Base-by-base conservation (phyloP, 495 filamentous ascomycete species). In the Haplographium delicatum region DNA sequence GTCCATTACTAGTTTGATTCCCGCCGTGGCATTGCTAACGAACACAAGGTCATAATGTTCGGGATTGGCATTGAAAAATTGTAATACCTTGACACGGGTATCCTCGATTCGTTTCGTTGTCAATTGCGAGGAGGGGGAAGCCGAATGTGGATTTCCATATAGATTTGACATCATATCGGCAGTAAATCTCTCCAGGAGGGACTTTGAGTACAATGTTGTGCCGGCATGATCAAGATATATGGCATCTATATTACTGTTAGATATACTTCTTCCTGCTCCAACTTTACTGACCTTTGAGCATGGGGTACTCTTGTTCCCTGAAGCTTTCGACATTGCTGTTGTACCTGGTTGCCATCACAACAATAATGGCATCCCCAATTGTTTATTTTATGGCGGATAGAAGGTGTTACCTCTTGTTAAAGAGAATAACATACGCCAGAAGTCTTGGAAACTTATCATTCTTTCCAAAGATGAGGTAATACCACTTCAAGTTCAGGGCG, bases 171-270 rank as follows among this genome's bases (percentile, higher is more conserved):
- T 84, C 72, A 96, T 84, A 48, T 93, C 85, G 2, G 66, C 61
- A 8, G 83, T 80, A 66, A 91, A 95, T 8, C 72, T 72, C 46
- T 93, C 84, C 52, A 96, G 84, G 25, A 89, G 70, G 24, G 88
- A 91, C 60, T 85, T 91, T 20, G 88, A 68, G 64, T 89, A 91
- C 1, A 82, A 70, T 0, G 91, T 93, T 10, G 89, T 89, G 18
- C 88, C 91, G 1, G 90, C 91, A 82, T 97, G 91, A 58, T 97
- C 91, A 22, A 96, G 83, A 62, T 96, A 97, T 44, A 85, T 78
- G 6, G 80, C 76, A 47, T 76, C 88, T 93, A 50, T 44, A 23
- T 19, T n/a, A 49, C 15, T 38, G 38, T 37, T 23, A 58, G 44
- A 11, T 44, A 20, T 16, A 27, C 16, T 7, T 16, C 30, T 37